phyloP scores from a whole-genome alignment of 2,329 filamentous ascomycete species.

The Cercospora citrullina region DNA sequence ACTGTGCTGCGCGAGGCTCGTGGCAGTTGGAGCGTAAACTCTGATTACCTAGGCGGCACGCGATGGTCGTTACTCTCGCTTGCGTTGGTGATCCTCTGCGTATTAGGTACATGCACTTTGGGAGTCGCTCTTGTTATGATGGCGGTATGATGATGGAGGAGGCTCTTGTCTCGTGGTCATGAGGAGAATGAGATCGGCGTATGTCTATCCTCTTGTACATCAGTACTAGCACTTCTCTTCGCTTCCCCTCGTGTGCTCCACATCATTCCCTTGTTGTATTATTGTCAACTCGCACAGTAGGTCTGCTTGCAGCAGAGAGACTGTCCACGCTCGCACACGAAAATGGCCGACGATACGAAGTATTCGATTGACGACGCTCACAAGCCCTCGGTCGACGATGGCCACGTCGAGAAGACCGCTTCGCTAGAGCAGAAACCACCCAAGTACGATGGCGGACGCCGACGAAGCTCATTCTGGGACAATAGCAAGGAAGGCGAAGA shows the following conservation, averaged over 20 bases:
- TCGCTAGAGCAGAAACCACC: constrained; percentile 4
- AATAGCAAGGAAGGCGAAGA: constrained; percentile 19
- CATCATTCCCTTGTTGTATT: neutral
- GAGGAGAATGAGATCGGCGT: constrained; percentile 1
- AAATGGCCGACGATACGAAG: constrained; percentile 2
- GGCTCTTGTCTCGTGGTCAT: constrained; percentile 12
- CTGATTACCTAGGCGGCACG: neutral
- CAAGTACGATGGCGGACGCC: constrained; percentile 11
- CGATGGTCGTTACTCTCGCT: constrained; percentile 2
- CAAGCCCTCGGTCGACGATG: constrained; percentile 16
- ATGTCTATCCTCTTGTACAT: neutral
- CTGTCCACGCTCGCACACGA: neutral
- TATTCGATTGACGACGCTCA: constrained; percentile 13
- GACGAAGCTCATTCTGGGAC: constrained; percentile 14
- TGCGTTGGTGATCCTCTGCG: neutral
- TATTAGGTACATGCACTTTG: neutral
- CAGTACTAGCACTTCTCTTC: neutral
- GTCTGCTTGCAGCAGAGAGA: neutral
- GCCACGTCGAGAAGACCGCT: constrained; percentile 12
- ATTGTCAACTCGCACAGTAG: neutral
- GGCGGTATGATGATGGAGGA: constrained; percentile 14
- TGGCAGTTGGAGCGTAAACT: neutral
- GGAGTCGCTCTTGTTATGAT: neutral
- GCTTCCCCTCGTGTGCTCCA: neutral
- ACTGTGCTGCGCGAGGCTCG: neutral